These are phyloP conservation scores for Haplographium delicatum DNA, from an alignment of 495 filamentous ascomycete species.

Conservation along the genomic window DNA sequence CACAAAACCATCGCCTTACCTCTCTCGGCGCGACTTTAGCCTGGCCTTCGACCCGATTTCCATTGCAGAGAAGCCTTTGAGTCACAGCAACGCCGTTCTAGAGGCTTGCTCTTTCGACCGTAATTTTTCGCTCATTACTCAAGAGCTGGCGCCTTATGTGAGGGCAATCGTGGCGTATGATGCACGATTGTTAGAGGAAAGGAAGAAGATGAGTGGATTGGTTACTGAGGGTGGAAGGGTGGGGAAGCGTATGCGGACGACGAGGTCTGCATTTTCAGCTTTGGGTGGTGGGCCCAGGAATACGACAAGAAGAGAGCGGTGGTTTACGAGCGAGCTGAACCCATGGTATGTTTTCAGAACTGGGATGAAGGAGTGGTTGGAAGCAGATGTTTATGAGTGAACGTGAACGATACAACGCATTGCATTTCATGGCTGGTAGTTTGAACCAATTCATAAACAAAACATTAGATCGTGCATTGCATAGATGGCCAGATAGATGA, in stretches of 20 bases:
- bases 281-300: constrained; percentile 74
- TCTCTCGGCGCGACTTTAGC: constrained; percentile 40
- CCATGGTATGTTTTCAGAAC: constrained; percentile 58
- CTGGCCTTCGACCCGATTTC: constrained; percentile 54
- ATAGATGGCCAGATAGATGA: no score
- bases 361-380: constrained; percentile 59
- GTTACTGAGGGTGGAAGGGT: constrained; percentile 38
- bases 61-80: constrained; percentile 32
- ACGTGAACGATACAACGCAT: no score
- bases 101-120: constrained; percentile 66
- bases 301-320: constrained; percentile 66
- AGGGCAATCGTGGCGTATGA: constrained; percentile 77
- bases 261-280: constrained; percentile 74
- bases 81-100: constrained; percentile 16
- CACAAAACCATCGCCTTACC: constrained; percentile 1
- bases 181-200: constrained; percentile 58
- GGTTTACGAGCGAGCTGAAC: constrained; percentile 68
- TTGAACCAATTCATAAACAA: no score
- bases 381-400: constrained; percentile 35
- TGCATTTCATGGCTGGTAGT: no score
- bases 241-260: constrained; percentile 65
- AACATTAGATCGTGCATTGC: no score
- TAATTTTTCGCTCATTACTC: constrained; percentile 51
- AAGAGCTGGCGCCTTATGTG: constrained; percentile 81
- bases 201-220: constrained; percentile 56